Evolutionary conservation across 1,284 basidiomycete genomes (phyloP).

Genomic region (Mycena sp.): DNA sequence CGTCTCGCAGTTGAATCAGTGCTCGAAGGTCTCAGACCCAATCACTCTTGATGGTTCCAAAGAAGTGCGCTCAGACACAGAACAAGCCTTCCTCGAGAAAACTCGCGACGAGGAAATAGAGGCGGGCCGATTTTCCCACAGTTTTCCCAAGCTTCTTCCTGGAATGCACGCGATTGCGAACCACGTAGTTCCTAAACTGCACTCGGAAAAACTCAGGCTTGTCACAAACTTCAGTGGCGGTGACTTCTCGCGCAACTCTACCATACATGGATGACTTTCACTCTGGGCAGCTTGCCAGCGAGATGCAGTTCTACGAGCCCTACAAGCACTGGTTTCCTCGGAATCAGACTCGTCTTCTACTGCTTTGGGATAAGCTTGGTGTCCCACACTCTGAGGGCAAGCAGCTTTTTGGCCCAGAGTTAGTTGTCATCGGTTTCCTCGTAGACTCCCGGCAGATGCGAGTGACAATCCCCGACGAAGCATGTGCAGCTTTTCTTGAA

Average conservation of each 20-base stretch:
- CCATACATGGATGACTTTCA: conserved; percentile 39
- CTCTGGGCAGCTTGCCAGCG: conserved; percentile 2
- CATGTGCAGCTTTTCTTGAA: conserved; percentile 20
- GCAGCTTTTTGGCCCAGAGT: conserved; percentile 36
- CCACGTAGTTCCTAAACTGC: conserved; percentile 45
- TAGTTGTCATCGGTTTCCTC: conserved; percentile 48
- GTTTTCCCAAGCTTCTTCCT: conserved; percentile 45
- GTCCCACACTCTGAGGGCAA: conserved; percentile 44
- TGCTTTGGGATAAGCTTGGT: conserved; percentile 43
- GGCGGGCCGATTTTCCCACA: conserved; percentile 40
- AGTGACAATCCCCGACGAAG: conserved; percentile 30
- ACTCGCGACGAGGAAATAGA: conserved; percentile 39
- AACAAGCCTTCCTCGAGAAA: background rate
- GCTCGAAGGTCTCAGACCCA: background rate
- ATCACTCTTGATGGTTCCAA: background rate
- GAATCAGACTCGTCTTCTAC: conserved; percentile 37
- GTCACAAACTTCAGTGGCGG: conserved; percentile 48
- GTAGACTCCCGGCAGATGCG: conserved; percentile 39
- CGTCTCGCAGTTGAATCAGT: background rate
- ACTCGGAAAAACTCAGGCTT: conserved; percentile 42
- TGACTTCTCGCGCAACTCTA: conserved; percentile 40
- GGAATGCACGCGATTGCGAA: conserved; percentile 51
- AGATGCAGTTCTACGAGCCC: conserved; percentile 36
- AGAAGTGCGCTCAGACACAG: background rate
- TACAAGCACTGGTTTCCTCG: too few relatives aligned